Evolutionary conservation across 176 grass and related monocot species (phyloP), one percentile per base, ranked within the genome.

Genomic region (Triticum monococcum): DNA sequence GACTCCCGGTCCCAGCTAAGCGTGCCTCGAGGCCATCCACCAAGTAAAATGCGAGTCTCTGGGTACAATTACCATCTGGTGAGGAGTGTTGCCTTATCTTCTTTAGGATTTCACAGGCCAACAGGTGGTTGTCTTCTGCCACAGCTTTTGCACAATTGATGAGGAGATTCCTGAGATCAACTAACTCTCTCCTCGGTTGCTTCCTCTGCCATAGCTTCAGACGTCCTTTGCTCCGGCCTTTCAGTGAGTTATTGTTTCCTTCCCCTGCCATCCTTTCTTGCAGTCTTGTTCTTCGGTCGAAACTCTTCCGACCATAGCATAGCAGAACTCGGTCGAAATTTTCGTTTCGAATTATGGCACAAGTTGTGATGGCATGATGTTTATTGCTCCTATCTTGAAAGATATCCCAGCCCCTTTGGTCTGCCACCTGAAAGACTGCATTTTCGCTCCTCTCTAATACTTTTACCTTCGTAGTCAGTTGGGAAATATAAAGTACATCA

Each of bases 291-390:
- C 83, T 65, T 60, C 74, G 81, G 79, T 80, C 16, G 26, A 5
- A 5, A 43, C 37, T 38, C 37, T 38, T 38, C 37, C 37, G 54
- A 32, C 7, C 65, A 60, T 69, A 52, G 20, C 68, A 89, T n/a
- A 89, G 89, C 14, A 96, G 87, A 80, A 96, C 59, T 26, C 45
- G 78, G 37, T 96, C 94, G 25, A 91, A 91, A 25, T 71, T 83
- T 64, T 96, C 89, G 60, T 84, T 80, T 57, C 87, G 83, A n/a
- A 64, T 78, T 17, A 16, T 37, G 18, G 85, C 87, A 62, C 75
- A 77, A 59, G 82, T 61, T 2, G 30, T 91, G 71, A 90, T 64
- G 75, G 89, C 89, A 23, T 60, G 77, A 37, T 89, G 87, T 64
- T 93, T 96, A n/a, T 48, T 75, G 50, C 48, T 86, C 88, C 80